These are phyloP conservation scores for Tanacetum coccineum DNA, from an alignment of 129 eudicot genomes.

Conservation along the genomic window DNA sequence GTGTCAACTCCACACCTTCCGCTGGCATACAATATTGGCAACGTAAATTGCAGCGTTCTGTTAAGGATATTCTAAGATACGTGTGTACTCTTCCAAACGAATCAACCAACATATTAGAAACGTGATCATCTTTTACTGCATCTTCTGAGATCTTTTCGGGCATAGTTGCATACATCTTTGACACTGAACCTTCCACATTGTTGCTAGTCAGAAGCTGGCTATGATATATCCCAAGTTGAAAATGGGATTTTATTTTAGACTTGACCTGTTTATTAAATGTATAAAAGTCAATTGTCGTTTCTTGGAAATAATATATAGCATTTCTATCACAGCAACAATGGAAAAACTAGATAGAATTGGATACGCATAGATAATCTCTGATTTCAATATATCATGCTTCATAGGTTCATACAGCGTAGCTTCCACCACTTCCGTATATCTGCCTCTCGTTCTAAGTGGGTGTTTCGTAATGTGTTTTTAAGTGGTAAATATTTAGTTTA, in stretches of 20 bases:
- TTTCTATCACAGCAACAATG: not conserved
- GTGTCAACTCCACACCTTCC: conserved; percentile 91
- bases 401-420: not conserved
- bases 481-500: not conserved
- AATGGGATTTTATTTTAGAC: conserved; percentile 30
- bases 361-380: not conserved
- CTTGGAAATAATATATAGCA: conserved; percentile 5
- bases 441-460: no score
- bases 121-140: conserved; percentile 33
- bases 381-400: no score
- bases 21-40: conserved; percentile 99
- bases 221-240: conserved; percentile 22
- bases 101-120: conserved; percentile 77
- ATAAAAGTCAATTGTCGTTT: conserved; percentile 9
- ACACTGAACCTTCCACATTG: conserved; percentile 27
- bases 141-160: conserved; percentile 55
- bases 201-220: conserved; percentile 28
- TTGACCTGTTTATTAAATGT: conserved; percentile 47
- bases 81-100: conserved; percentile 95
- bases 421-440: no score
- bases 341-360: not conserved
- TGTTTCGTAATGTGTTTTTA: no score
- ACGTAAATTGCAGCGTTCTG: conserved; percentile 96
- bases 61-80: conserved; percentile 81
- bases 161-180: conserved; percentile 50